Evolutionary conservation across 2,329 filamentous ascomycete genomes (phyloP).

Genomic region (Ophiostoma montium): DNA sequence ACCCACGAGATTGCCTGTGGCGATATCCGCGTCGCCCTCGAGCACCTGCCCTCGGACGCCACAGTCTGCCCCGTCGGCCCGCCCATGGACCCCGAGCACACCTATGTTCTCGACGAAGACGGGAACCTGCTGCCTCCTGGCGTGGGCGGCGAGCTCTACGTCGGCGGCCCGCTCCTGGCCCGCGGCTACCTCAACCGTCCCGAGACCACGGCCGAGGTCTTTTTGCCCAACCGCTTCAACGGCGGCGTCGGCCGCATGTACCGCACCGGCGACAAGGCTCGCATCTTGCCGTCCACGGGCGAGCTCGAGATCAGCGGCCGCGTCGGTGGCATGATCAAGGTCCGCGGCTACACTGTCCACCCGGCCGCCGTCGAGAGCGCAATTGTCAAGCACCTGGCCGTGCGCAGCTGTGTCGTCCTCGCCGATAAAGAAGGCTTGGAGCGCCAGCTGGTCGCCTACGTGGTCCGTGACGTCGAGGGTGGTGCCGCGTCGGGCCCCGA

Average conservation of each 20-base stretch:
- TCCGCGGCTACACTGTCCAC: slow-evolving; percentile 65
- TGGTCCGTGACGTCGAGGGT: slow-evolving; percentile 52
- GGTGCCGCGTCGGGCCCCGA: neutral
- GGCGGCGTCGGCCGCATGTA: slow-evolving; percentile 51
- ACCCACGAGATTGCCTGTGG: slow-evolving; percentile 70
- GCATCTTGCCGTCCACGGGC: slow-evolving; percentile 51
- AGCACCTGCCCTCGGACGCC: slow-evolving; percentile 39
- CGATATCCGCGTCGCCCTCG: slow-evolving; percentile 54
- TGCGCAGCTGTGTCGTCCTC: slow-evolving; percentile 56
- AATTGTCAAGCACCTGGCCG: slow-evolving; percentile 54
- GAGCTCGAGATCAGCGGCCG: slow-evolving; percentile 62
- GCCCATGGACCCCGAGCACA: slow-evolving; percentile 51
- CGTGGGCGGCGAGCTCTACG: slow-evolving; percentile 55
- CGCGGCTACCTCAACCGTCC: slow-evolving; percentile 69
- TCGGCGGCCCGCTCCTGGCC: slow-evolving; percentile 60
- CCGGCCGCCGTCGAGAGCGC: slow-evolving; percentile 63
- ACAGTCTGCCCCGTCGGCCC: slow-evolving; percentile 62
- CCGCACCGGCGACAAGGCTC: slow-evolving; percentile 56
- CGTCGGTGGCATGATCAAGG: slow-evolving; percentile 68
- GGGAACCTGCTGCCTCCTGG: slow-evolving; percentile 50
- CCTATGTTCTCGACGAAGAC: slow-evolving; percentile 58
- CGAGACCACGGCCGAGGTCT: slow-evolving; percentile 61
- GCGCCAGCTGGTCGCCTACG: slow-evolving; percentile 61
- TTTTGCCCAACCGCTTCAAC: slow-evolving; percentile 50
- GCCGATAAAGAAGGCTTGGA: slow-evolving; percentile 66